phyloP scores from a whole-genome alignment of 2,329 filamentous ascomycete species.

The Penicillium thymicola region DNA sequence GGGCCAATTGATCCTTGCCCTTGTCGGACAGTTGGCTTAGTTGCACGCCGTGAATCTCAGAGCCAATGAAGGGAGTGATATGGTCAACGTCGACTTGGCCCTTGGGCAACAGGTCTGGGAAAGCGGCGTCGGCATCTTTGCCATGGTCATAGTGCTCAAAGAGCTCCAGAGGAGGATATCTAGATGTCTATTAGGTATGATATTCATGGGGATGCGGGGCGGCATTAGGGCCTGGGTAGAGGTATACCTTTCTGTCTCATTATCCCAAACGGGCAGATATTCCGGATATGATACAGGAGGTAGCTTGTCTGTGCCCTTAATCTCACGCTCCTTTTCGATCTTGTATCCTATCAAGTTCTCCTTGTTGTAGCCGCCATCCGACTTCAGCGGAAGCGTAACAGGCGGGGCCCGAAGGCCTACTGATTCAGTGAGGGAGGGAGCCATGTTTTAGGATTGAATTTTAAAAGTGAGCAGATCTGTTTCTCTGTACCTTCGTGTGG shows the following conservation, averaged over 20 bases:
- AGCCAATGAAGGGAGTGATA: conserved; percentile 70
- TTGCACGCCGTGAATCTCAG: conserved; percentile 69
- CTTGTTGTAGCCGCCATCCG: conserved; percentile 36
- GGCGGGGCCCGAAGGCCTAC: conserved; percentile 27
- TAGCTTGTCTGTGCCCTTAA: conserved; percentile 53
- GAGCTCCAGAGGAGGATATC: conserved; percentile 59
- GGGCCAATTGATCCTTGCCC: conserved; percentile 72
- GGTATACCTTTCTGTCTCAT: conserved; percentile 44
- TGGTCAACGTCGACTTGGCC: conserved; percentile 50
- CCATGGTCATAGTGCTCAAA: conserved; percentile 75
- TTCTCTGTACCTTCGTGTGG: background rate
- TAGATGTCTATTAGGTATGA: conserved; percentile 26
- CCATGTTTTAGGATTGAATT: conserved; percentile 23
- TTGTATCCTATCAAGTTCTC: conserved; percentile 36
- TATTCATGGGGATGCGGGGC: background rate
- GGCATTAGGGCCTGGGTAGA: background rate
- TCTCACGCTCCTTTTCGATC: conserved; percentile 49
- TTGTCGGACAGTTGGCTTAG: conserved; percentile 64
- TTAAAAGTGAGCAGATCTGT: too few species aligned
- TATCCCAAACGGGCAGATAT: conserved; percentile 71
- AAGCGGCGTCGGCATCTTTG: conserved; percentile 67
- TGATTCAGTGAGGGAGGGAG: conserved; percentile 34
- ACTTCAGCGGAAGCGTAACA: conserved; percentile 24
- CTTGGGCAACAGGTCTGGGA: conserved; percentile 62
- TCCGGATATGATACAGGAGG: conserved; percentile 63